Evolutionary conservation across 2,329 filamentous ascomycete species (phyloP), one percentile per base, ranked within the genome.

Genomic region (Hirsutella minnesotensis): DNA sequence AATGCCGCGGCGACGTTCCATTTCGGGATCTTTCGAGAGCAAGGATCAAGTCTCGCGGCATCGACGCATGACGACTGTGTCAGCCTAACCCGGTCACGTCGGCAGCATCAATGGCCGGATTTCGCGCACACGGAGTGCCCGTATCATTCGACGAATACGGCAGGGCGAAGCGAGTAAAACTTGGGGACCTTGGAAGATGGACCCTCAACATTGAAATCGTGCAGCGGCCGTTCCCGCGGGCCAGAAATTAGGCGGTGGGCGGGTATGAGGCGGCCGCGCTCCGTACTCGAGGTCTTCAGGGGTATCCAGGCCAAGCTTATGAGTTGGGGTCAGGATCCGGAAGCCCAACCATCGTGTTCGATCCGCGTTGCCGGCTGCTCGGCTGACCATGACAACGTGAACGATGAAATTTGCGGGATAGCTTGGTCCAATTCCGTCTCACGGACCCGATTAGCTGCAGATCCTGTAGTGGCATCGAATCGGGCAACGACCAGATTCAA

Each of bases 151-250:
- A 39, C 21, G 22, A 34, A 41, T 43, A 18, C 12, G 61, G 62
- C 60, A 67, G 58, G 53, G 48, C 47, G 57, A 67, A 67, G 65
- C 64, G 64, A 66, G 60, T 52, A 51, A 53, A 60, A 58, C 40
- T 52, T 56, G 56, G 56, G 57, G 50, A 15, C 29, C n/a, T n/a
- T n/a, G n/a, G n/a, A n/a, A n/a, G n/a, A n/a, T n/a, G n/a, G n/a
- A n/a, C n/a, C n/a, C n/a, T n/a, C n/a, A n/a, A n/a, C n/a, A n/a
- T n/a, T n/a, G n/a, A n/a, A n/a, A n/a, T n/a, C n/a, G n/a, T n/a
- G n/a, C n/a, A n/a, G n/a, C n/a, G n/a, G n/a, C n/a, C n/a, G n/a
- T n/a, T n/a, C n/a, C n/a, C n/a, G n/a, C n/a, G n/a, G n/a, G n/a
- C n/a, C n/a, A n/a, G n/a, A n/a, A n/a, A n/a, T n/a, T n/a, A 29